Evolutionary conservation across 2,329 filamentous ascomycete genomes (phyloP), one percentile per base, ranked within the genome.

Genomic region (Aureobasidium leucospermi): DNA sequence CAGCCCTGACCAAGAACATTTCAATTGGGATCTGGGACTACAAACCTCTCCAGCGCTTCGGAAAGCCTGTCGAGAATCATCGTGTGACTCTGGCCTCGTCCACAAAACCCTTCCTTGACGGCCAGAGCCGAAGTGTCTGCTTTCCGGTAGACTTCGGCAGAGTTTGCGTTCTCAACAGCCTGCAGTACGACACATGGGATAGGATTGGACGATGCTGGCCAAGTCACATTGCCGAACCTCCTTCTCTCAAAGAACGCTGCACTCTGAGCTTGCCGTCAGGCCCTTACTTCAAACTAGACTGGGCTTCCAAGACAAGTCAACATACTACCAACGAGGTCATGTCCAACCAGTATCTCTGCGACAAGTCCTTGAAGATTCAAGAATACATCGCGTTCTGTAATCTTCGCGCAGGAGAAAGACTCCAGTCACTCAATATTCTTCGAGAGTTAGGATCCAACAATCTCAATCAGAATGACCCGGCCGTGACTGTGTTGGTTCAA

Each of bases 381-480:
- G 84, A 86, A 58, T 85, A 77, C 49, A 72, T 75, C 28, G 76
- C 82, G 0, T 79, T 79, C 53, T 79, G 83, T 60, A 72, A 69
- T 0, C 67, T 84, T 0, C 64, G 81, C 0, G 72, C 76, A 0
- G 81, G 81, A 0, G 73, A 71, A 2, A 64, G 72, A 9, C 70
- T 76, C 0, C 73, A 80, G 6, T 82, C 81, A 79, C 67, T 73
- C 1, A 71, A 74, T 2, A 71, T 85, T 0, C 64, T 83, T 0
- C 61, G 75, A 0, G 80, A 84, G 62, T 65, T 85, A 3, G 80
- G 74, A 0, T 76, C 78, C 0, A 76, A 79, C 70, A 82, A 49
- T 61, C 55, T 90, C 2, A 87, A 87, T 62, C 82, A 88, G 62
- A 82, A 80, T 32, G 78, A 76, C 0, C 76, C 81, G 32, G 74